Percentiles rank a stretch among this genome's conserved stretches.
phyloP scores from a whole-genome alignment of 2,329 filamentous ascomycete species.

The Alternaria postmessia region DNA sequence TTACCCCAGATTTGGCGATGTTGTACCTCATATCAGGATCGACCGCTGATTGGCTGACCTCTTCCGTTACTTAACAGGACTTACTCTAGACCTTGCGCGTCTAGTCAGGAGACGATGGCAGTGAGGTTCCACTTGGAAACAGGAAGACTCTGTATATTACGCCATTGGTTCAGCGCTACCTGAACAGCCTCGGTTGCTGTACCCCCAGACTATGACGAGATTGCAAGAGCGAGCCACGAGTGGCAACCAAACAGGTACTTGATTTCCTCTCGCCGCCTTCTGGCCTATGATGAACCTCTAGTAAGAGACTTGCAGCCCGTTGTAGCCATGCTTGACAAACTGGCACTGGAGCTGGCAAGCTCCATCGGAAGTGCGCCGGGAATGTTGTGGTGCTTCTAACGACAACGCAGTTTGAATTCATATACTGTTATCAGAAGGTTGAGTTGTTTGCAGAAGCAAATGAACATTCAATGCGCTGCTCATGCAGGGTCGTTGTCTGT shows the following conservation, averaged over 20 bases:
- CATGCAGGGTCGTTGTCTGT: neutral
- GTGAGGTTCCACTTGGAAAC: neutral
- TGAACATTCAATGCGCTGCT: too few relatives aligned
- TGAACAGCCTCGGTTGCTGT: neutral
- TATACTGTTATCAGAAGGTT: too few relatives aligned
- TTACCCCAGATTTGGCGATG: slow-evolving; percentile 21
- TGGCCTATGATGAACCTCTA: neutral
- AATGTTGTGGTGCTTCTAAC: too few relatives aligned
- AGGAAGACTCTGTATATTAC: neutral
- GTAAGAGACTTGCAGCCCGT: neutral
- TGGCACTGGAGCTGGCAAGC: too few relatives aligned
- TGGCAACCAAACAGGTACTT: neutral
- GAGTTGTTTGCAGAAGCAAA: neutral
- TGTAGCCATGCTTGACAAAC: neutral
- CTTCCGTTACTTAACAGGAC: neutral
- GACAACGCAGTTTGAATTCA: too few relatives aligned
- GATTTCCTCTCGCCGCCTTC: neutral
- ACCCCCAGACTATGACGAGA: neutral
- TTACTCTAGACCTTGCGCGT: neutral
- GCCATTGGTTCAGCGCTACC: too few relatives aligned
- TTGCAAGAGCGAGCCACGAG: neutral
- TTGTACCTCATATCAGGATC: slow-evolving; percentile 19
- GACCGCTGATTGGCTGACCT: slow-evolving; percentile 17
- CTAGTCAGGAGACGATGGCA: neutral
- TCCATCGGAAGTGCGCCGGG: neutral